phyloP scores from a whole-genome alignment of 306 rosid species.

The Hippophae gyantsensis region DNA sequence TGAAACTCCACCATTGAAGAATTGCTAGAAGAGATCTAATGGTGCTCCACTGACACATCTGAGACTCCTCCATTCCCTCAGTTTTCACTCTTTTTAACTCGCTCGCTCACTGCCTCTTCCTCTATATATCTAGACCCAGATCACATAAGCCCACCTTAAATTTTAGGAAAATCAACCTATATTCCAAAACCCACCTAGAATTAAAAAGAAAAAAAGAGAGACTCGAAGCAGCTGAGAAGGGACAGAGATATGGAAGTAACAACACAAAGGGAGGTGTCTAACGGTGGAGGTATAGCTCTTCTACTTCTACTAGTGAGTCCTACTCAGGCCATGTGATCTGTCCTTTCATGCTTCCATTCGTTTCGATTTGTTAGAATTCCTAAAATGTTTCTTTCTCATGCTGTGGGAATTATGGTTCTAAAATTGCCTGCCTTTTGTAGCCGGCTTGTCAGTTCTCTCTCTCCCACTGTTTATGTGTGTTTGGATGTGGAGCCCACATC shows the following conservation, averaged over 20 bases:
- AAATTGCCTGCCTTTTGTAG: background rate
- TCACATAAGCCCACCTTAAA: slow-evolving; percentile 12
- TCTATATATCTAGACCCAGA: slow-evolving; percentile 6
- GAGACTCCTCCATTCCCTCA: slow-evolving; percentile 53
- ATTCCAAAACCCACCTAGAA: background rate
- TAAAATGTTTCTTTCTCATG: slow-evolving; percentile 15
- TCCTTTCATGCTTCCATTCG: background rate
- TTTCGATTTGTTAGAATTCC: background rate
- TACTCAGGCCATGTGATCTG: slow-evolving; percentile 14
- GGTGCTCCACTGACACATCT: slow-evolving; percentile 56
- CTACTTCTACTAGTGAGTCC: slow-evolving; percentile 6
- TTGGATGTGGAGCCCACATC: slow-evolving; percentile 18
- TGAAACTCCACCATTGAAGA: slow-evolving; percentile 94
- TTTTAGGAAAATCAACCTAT: background rate
- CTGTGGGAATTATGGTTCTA: slow-evolving; percentile 19
- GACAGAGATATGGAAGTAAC: background rate
- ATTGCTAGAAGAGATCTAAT: slow-evolving; percentile 80
- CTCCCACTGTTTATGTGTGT: background rate
- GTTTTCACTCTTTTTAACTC: slow-evolving; percentile 13
- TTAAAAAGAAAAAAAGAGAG: background rate
- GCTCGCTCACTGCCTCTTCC: slow-evolving; percentile 15
- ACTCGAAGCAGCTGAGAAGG: slow-evolving; percentile 7
- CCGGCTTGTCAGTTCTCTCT: background rate
- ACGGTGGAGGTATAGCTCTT: slow-evolving; percentile 13
- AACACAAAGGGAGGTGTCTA: slow-evolving; percentile 10